Percentiles rank a stretch among this genome's conserved stretches.
Conservation (phyloP, 805 yeast species). For the Candida awuae region DNA sequence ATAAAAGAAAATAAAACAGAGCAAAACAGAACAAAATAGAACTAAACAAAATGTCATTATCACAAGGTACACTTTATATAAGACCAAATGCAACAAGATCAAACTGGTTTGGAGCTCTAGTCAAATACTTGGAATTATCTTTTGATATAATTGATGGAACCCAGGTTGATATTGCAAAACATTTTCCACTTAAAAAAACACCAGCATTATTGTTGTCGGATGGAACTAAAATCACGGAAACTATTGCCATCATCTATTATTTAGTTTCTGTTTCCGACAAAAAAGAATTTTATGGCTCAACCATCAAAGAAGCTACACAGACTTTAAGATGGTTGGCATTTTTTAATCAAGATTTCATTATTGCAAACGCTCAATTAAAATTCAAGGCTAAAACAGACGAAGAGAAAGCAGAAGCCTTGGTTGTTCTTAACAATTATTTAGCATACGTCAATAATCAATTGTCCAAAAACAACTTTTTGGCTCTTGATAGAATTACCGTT, state of each 20-base stretch:
- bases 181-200: slow-evolving; percentile 54
- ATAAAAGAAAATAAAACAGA: too few species aligned
- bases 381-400: slow-evolving; percentile 1
- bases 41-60: background rate
- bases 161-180: slow-evolving; percentile 34
- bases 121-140: slow-evolving; percentile 49
- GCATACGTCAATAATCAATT: slow-evolving; percentile 5
- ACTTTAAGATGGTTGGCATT: slow-evolving; percentile 72
- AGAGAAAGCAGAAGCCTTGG: background rate
- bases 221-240: slow-evolving; percentile 47
- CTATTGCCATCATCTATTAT: slow-evolving; percentile 51
- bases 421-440: background rate
- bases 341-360: slow-evolving; percentile 56
- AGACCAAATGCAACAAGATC: slow-evolving; percentile 27
- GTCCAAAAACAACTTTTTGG: slow-evolving; percentile 1
- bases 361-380: slow-evolving; percentile 19
- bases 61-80: slow-evolving; percentile 15
- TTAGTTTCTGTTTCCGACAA: slow-evolving; percentile 29
- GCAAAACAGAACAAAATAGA: too few species aligned
- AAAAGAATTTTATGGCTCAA: slow-evolving; percentile 44
- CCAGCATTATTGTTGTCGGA: slow-evolving; percentile 69
- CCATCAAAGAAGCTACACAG: slow-evolving; percentile 50
- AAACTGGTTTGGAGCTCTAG: slow-evolving; percentile 37
- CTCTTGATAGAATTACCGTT: background rate
- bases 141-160: slow-evolving; percentile 36